phyloP scores from a whole-genome alignment of 2,329 filamentous ascomycete genomes.

The Penicillium occitanis region DNA sequence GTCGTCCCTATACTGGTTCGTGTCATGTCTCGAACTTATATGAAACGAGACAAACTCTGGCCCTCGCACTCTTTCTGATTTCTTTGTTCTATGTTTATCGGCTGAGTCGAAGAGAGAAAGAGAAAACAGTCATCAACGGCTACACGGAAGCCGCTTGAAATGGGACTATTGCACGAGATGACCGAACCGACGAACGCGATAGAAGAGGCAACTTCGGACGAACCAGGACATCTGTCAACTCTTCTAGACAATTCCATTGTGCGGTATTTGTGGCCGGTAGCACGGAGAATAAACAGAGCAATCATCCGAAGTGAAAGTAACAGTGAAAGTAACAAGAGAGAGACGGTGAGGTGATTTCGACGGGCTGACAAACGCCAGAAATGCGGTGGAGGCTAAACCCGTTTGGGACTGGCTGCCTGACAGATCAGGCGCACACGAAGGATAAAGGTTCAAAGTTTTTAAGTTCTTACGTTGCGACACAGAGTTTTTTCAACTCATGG shows the following conservation, averaged over 20 bases:
- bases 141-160: not conserved
- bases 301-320: not conserved
- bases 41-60: not conserved
- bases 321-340: too few species aligned
- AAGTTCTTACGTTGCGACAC: not conserved
- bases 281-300: not conserved
- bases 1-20: not conserved
- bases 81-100: not conserved
- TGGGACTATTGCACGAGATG: not conserved
- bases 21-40: not conserved
- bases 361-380: not conserved
- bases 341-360: not conserved
- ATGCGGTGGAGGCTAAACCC: conserved; percentile 17
- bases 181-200: not conserved
- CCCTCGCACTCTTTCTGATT: not conserved
- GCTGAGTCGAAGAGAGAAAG: not conserved
- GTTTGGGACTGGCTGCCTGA: not conserved
- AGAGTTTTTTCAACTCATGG: not conserved
- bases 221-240: not conserved
- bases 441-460: not conserved
- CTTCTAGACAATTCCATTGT: not conserved
- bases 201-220: not conserved
- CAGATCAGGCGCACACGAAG: not conserved
- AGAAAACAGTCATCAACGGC: not conserved
- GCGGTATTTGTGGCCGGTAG: too few species aligned